phyloP scores from a whole-genome alignment of 306 rosid species.

The Trifolium repens region DNA sequence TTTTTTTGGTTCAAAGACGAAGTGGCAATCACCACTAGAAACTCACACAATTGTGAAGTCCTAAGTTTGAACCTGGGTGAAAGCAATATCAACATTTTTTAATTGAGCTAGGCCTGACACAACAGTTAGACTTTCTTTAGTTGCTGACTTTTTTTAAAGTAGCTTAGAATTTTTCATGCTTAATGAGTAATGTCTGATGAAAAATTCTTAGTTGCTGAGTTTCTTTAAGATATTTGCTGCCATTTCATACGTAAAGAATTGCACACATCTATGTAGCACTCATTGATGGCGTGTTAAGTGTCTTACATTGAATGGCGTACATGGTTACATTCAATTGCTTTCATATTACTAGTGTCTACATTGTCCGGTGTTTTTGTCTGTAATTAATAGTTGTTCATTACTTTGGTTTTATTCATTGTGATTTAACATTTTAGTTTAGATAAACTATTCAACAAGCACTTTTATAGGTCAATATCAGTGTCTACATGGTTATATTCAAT shows the following conservation, averaged over 20 bases:
- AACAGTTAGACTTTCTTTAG: background rate
- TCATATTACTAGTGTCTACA: background rate
- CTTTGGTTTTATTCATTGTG: constrained; percentile 16
- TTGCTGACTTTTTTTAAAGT: background rate
- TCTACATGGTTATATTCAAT: background rate
- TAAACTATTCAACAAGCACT: background rate
- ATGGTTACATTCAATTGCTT: background rate
- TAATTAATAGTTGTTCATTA: background rate
- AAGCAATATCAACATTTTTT: too few species aligned
- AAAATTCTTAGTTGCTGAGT: background rate
- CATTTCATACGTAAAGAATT: background rate
- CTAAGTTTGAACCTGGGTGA: too few species aligned
- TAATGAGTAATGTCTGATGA: background rate
- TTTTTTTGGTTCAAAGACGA: background rate
- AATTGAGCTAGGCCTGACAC: too few species aligned
- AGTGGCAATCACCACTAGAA: too few species aligned
- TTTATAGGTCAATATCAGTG: background rate
- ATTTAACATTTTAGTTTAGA: background rate
- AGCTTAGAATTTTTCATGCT: background rate
- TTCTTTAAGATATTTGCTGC: background rate
- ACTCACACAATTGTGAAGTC: too few species aligned
- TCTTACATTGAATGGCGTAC: background rate
- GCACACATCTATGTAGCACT: background rate
- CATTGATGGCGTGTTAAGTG: background rate
- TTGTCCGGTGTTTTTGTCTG: background rate